Evolutionary conservation across 2,329 filamentous ascomycete genomes (phyloP).

Genomic region (Beauveria sp.): DNA sequence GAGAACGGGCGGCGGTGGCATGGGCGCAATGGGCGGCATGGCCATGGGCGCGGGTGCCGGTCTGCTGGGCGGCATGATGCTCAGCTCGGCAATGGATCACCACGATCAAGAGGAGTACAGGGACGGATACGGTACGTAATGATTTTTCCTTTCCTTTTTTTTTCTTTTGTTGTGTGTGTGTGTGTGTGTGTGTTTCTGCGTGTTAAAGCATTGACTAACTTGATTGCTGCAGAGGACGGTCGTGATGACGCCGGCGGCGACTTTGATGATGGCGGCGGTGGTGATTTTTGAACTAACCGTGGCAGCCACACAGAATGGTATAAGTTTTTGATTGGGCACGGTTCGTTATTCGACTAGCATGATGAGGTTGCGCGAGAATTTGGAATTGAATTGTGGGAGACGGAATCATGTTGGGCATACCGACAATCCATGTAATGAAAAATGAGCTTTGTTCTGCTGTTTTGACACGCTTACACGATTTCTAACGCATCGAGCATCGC

Average conservation of each 20-base stretch:
- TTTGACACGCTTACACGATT: not conserved
- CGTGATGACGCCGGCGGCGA: constrained; percentile 26
- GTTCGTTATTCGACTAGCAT: no score
- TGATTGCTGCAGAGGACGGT: constrained; percentile 20
- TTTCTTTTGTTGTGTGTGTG: not conserved
- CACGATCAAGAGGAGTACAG: constrained; percentile 49
- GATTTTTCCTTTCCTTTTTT: not conserved
- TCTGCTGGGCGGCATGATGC: constrained; percentile 66
- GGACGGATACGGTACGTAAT: constrained; percentile 33
- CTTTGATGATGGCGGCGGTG: constrained; percentile 24
- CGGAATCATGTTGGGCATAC: not conserved
- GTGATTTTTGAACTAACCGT: constrained; percentile 14
- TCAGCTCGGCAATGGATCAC: constrained; percentile 61
- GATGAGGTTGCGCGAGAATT: no score
- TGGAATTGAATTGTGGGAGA: no score
- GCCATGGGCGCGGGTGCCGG: constrained; percentile 74
- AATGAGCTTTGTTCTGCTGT: not conserved
- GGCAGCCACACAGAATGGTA: not conserved
- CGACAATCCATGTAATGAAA: not conserved
- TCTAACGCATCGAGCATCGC: no score
- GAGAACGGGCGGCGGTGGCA: constrained; percentile 35
- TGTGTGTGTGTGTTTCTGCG: not conserved
- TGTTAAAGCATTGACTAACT: not conserved
- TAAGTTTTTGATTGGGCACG: not conserved
- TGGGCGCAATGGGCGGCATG: constrained; percentile 28